Conservation (phyloP, 352 stramenopile species). For the Phytophthora quininea region DNA sequence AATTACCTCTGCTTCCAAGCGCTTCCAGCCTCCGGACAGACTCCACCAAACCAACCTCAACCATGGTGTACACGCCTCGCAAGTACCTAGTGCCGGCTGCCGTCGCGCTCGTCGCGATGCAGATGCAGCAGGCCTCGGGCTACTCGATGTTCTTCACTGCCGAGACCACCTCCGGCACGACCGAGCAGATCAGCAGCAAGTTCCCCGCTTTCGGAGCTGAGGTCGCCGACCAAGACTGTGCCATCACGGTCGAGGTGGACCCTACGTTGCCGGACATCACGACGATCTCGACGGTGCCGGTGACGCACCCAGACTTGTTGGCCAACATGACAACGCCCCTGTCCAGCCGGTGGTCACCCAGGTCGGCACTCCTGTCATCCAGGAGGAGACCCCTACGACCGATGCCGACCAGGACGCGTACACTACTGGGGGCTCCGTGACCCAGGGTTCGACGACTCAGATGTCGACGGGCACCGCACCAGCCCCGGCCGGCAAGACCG, state of each 20-base stretch:
- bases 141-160: slow-evolving; percentile 9
- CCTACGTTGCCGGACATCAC: slow-evolving; percentile 2
- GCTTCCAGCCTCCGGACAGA: slow-evolving; percentile 17
- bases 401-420: not conserved
- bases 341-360: not conserved
- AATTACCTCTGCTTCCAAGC: slow-evolving; percentile 28
- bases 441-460: not conserved
- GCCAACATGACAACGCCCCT: not conserved
- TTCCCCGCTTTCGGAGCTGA: slow-evolving; percentile 9
- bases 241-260: not conserved
- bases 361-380: not conserved
- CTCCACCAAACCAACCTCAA: not conserved
- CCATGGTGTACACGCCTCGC: slow-evolving; percentile 8
- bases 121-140: slow-evolving; percentile 2
- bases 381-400: not conserved
- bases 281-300: slow-evolving; percentile 1
- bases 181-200: slow-evolving; percentile 2
- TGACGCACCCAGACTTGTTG: slow-evolving; percentile 5
- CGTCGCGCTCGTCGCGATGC: slow-evolving; percentile 1
- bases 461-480: not conserved
- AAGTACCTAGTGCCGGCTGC: slow-evolving; percentile 4
- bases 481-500: too few relatives aligned
- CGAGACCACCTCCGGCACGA: slow-evolving; percentile 9
- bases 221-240: slow-evolving; percentile 4
- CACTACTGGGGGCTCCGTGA: not conserved